A percentile compares a stretch with the other conserved stretches of the same genome.
Conservation (phyloP, 1,284 basidiomycete genomes). For the Trametes pubescens region DNA sequence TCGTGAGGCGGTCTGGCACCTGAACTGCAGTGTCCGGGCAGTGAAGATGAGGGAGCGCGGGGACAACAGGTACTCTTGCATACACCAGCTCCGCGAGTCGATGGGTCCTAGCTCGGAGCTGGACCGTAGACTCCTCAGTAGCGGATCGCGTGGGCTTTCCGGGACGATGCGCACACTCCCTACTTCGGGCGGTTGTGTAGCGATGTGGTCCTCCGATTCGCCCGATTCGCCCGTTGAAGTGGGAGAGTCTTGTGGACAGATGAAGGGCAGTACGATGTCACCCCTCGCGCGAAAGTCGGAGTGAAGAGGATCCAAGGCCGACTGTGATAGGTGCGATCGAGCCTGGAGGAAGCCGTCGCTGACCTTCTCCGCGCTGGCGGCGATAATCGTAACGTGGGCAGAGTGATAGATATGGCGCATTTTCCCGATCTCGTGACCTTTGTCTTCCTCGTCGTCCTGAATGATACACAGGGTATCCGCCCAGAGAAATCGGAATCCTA, state of each 20-base stretch:
- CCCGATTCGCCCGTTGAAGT: too few relatives aligned
- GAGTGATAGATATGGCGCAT: conserved; percentile 9
- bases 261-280: conserved; percentile 1
- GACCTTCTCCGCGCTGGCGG: not conserved
- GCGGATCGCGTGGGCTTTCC: too few relatives aligned
- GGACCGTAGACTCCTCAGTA: too few relatives aligned
- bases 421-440: conserved; percentile 1
- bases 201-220: not conserved
- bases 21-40: conserved; percentile 25
- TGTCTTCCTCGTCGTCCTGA: conserved; percentile 10
- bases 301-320: too few relatives aligned
- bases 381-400: conserved; percentile 12
- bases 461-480: conserved; percentile 13
- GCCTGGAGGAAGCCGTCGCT: conserved; percentile 6
- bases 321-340: not conserved
- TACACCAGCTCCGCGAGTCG: conserved; percentile 25
- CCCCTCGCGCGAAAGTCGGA: too few relatives aligned
- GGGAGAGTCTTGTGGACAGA: not conserved
- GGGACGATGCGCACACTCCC: too few relatives aligned
- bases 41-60: conserved; percentile 25
- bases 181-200: not conserved
- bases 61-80: conserved; percentile 25
- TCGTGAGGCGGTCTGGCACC: conserved; percentile 21
- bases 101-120: conserved; percentile 20
- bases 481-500: conserved; percentile 10